A percentile compares a stretch with the other conserved stretches of the same genome.
phyloP scores from a whole-genome alignment of 176 grass and related monocot species.

The Ananas comosus region DNA sequence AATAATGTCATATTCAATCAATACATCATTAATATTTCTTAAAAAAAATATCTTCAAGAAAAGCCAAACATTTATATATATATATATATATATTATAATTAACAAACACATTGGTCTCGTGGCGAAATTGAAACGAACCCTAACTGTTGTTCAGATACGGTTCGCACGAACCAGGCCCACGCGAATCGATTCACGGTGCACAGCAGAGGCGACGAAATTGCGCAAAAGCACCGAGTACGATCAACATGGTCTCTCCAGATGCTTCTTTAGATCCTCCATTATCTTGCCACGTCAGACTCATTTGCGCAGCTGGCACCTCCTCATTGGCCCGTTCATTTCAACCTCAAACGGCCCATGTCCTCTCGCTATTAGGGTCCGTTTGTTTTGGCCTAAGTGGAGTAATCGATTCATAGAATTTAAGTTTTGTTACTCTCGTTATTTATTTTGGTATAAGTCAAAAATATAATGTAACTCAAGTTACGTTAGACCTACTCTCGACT shows the following conservation, averaged over 20 bases:
- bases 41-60: background rate
- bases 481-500: no score
- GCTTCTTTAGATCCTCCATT: slow-evolving; percentile 5
- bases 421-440: no score
- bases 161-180: background rate
- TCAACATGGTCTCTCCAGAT: background rate
- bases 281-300: slow-evolving; percentile 6
- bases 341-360: slow-evolving; percentile 24
- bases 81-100: no score
- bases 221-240: no score
- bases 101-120: background rate
- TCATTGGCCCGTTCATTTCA: slow-evolving; percentile 25
- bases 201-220: no score
- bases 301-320: slow-evolving; percentile 3
- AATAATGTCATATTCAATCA: no score
- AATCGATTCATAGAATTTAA: no score
- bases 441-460: no score
- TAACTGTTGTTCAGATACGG: background rate
- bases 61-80: background rate
- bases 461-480: no score
- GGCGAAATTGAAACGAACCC: background rate
- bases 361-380: no score
- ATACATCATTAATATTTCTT: background rate
- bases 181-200: background rate
- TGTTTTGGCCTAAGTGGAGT: no score